A percentile compares a stretch with the other conserved stretches of the same genome.
phyloP scores from a whole-genome alignment of 2,329 filamentous ascomycete genomes.

The Trichoderma harzianum region DNA sequence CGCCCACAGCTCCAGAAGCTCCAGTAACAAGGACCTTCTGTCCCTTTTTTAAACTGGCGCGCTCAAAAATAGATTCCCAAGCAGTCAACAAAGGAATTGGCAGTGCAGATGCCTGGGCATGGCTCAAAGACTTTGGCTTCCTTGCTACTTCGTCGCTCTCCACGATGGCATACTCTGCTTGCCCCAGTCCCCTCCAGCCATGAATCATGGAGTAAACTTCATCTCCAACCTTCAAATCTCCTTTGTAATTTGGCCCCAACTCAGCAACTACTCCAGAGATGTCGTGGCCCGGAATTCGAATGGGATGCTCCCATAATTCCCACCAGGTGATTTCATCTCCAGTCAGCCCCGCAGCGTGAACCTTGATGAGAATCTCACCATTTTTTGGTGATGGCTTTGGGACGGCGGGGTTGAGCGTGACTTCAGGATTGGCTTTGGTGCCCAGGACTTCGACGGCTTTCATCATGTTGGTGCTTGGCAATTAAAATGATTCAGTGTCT shows the following conservation, averaged over 20 bases:
- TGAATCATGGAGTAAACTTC: slow-evolving; percentile 30
- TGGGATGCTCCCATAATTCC: slow-evolving; percentile 30
- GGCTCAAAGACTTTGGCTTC: slow-evolving; percentile 25
- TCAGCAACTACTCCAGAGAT: slow-evolving; percentile 32
- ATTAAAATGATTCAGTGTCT: neutral
- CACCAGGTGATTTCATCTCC: slow-evolving; percentile 35
- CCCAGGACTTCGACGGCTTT: slow-evolving; percentile 34
- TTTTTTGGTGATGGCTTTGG: slow-evolving; percentile 21
- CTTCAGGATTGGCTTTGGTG: slow-evolving; percentile 20
- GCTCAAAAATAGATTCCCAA: slow-evolving; percentile 27
- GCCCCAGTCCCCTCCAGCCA: slow-evolving; percentile 20
- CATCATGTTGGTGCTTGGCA: slow-evolving; percentile 25
- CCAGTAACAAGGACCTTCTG: slow-evolving; percentile 30
- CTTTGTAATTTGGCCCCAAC: slow-evolving; percentile 26
- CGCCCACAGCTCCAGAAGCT: slow-evolving; percentile 31
- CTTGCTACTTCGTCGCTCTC: slow-evolving; percentile 18
- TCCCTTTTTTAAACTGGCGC: slow-evolving; percentile 19
- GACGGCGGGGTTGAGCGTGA: slow-evolving; percentile 21
- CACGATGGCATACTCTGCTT: slow-evolving; percentile 30
- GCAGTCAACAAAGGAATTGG: slow-evolving; percentile 33
- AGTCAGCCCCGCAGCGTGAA: slow-evolving; percentile 34
- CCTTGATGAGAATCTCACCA: slow-evolving; percentile 29
- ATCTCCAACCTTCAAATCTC: slow-evolving; percentile 21
- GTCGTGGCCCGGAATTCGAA: slow-evolving; percentile 35
- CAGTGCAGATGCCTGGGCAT: slow-evolving; percentile 30